phyloP scores from a whole-genome alignment of 805 yeast genomes.

The Cyberlindnera saturnus region DNA sequence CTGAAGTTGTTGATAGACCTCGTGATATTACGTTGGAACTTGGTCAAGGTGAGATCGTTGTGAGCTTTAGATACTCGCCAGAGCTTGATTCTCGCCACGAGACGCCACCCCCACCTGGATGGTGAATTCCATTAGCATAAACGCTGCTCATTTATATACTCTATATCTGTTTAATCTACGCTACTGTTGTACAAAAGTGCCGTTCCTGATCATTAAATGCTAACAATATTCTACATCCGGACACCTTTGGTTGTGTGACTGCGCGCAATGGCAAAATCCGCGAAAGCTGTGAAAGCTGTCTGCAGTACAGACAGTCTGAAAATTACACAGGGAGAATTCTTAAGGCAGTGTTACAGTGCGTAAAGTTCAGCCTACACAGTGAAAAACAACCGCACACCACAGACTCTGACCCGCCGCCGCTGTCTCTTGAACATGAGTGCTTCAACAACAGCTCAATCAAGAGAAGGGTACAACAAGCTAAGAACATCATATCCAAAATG shows the following conservation, averaged over 20 bases:
- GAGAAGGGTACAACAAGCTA: background rate
- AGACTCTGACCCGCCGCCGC: slow-evolving; percentile 9
- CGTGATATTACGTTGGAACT: slow-evolving; percentile 35
- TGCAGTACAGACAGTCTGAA: background rate
- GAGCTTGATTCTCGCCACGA: slow-evolving; percentile 13
- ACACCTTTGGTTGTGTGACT: background rate
- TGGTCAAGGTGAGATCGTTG: slow-evolving; percentile 35
- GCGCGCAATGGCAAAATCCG: too few relatives aligned
- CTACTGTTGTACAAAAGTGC: background rate
- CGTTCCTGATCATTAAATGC: background rate
- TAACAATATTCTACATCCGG: background rate
- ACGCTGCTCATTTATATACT: background rate
- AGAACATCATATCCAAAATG: slow-evolving; percentile 19
- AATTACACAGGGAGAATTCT: slow-evolving; percentile 2
- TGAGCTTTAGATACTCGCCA: slow-evolving; percentile 34
- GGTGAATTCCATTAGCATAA: slow-evolving; percentile 3
- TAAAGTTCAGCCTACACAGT: slow-evolving; percentile 3
- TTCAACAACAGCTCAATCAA: slow-evolving; percentile 4
- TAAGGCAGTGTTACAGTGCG: background rate
- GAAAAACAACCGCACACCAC: slow-evolving; percentile 15
- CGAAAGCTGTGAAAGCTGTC: too few relatives aligned
- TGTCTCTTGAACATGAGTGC: slow-evolving; percentile 4
- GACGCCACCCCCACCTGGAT: slow-evolving; percentile 18
- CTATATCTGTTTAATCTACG: slow-evolving; percentile 4
- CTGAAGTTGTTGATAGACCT: slow-evolving; percentile 41